Percentiles rank a stretch among this genome's conserved stretches.
Evolutionary conservation across 768 basidiomycete genomes (phyloP).

Genomic region (Exidia glandulosa): DNA sequence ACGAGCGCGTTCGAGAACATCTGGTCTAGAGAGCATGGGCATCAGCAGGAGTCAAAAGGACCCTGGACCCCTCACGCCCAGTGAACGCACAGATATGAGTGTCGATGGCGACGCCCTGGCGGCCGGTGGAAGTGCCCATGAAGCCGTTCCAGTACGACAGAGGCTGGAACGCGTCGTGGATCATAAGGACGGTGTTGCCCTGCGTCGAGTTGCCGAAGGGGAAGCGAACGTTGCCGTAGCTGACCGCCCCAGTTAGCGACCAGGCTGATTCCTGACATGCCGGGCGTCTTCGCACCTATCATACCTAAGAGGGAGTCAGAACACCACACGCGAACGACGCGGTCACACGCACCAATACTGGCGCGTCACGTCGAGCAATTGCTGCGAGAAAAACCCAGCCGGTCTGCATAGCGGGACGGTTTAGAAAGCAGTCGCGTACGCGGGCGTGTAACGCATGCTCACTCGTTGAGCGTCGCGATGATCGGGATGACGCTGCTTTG

Average conservation of each 20-base stretch:
- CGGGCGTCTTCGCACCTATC: not conserved
- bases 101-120: slow-evolving; percentile 58
- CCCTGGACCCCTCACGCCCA: not conserved
- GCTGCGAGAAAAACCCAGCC: slow-evolving; percentile 50
- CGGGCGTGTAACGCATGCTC: slow-evolving; percentile 5
- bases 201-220: slow-evolving; percentile 32
- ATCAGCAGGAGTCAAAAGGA: not conserved
- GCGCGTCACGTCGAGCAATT: slow-evolving; percentile 35
- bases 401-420: slow-evolving; percentile 34
- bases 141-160: slow-evolving; percentile 61
- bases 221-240: slow-evolving; percentile 21
- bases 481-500: slow-evolving; percentile 44
- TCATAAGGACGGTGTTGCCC: slow-evolving; percentile 50
- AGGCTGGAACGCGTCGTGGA: slow-evolving; percentile 74
- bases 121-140: slow-evolving; percentile 35
- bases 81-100: slow-evolving; percentile 44
- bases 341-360: slow-evolving; percentile 44
- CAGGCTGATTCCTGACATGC: not conserved
- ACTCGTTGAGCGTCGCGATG: slow-evolving; percentile 79
- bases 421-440: not conserved
- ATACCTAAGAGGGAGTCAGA: not conserved
- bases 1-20: slow-evolving; percentile 13
- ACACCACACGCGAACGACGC: not conserved
- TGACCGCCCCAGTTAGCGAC: not conserved
- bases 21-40: slow-evolving; percentile 22